Evolutionary conservation across 2,329 filamentous ascomycete genomes (phyloP).

Genomic region (Fusarium devonianum): DNA sequence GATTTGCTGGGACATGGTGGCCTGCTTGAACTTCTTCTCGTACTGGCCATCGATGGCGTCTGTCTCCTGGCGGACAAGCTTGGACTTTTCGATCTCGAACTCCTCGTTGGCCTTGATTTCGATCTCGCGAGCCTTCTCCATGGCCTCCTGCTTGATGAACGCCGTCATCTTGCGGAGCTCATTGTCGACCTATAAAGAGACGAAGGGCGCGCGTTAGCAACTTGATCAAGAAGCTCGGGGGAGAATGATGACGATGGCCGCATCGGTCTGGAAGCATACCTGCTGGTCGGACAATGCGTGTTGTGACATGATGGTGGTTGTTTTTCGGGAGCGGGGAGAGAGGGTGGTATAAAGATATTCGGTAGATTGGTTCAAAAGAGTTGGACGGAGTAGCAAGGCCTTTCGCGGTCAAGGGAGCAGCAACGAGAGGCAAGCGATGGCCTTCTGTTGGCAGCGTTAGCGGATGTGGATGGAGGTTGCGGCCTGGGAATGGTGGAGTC

Average conservation of each 20-base stretch:
- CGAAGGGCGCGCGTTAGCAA: constrained; percentile 25
- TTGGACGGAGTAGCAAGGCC: constrained; percentile 2
- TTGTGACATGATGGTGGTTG: constrained; percentile 78
- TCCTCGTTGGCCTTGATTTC: constrained; percentile 98
- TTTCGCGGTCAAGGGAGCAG: constrained; percentile 9
- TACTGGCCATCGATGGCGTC: constrained; percentile 90
- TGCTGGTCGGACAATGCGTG: constrained; percentile 98
- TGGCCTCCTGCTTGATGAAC: constrained; percentile 98
- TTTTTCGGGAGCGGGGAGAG: no score
- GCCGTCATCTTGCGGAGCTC: constrained; percentile 99
- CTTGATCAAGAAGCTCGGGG: constrained; percentile 12
- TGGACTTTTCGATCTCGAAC: constrained; percentile 98
- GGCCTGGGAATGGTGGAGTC: constrained; percentile 29
- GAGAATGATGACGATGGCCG: constrained; percentile 29
- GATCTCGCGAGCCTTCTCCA: constrained; percentile 97
- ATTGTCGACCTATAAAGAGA: constrained; percentile 76
- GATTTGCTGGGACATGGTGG: constrained; percentile 98
- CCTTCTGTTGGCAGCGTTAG: constrained; percentile 27
- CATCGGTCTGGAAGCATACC: constrained; percentile 60
- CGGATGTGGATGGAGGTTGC: constrained; percentile 34
- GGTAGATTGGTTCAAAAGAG: constrained; percentile 6
- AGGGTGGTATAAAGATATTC: constrained; percentile 17
- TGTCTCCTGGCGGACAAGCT: constrained; percentile 95
- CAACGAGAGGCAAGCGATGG: constrained; percentile 33
- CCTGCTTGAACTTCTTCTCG: constrained; percentile 99